Conservation (phyloP, 768 basidiomycete species). For the Imleria badia region DNA sequence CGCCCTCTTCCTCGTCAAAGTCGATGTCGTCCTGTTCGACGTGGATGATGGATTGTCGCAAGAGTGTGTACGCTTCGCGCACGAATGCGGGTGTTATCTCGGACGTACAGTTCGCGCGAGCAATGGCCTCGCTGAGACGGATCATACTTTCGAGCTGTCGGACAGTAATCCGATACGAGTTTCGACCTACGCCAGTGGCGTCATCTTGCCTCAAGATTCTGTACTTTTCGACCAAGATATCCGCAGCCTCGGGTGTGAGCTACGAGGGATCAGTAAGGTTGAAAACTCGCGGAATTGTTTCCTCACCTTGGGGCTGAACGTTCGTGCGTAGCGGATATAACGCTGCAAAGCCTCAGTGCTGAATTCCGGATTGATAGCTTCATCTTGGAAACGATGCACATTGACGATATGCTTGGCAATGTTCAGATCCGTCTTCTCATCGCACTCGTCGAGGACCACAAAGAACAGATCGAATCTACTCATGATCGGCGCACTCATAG, state of each 20-base stretch:
- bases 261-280: slow-evolving; percentile 32
- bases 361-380: slow-evolving; percentile 94
- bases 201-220: slow-evolving; percentile 91
- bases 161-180: slow-evolving; percentile 96
- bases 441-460: slow-evolving; percentile 95
- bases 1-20: slow-evolving; percentile 88
- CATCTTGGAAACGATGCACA: slow-evolving; percentile 93
- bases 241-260: slow-evolving; percentile 91
- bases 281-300: background rate
- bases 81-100: slow-evolving; percentile 97
- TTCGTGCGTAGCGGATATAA: slow-evolving; percentile 96
- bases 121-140: slow-evolving; percentile 95
- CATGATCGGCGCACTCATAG: slow-evolving; percentile 99
- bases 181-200: slow-evolving; percentile 79
- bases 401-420: slow-evolving; percentile 98
- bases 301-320: slow-evolving; percentile 92
- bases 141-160: slow-evolving; percentile 99
- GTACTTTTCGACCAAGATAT: slow-evolving; percentile 94
- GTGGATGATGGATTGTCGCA: slow-evolving; percentile 97
- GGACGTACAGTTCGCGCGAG: slow-evolving; percentile 93
- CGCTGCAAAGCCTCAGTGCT: slow-evolving; percentile 95
- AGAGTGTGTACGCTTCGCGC: slow-evolving; percentile 89
- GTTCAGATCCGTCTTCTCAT: slow-evolving; percentile 87
- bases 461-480: slow-evolving; percentile 98
- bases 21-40: slow-evolving; percentile 99